These are phyloP conservation scores for Prinsepia uniflora DNA, from an alignment of 306 rosid genomes.

Conservation along the genomic window DNA sequence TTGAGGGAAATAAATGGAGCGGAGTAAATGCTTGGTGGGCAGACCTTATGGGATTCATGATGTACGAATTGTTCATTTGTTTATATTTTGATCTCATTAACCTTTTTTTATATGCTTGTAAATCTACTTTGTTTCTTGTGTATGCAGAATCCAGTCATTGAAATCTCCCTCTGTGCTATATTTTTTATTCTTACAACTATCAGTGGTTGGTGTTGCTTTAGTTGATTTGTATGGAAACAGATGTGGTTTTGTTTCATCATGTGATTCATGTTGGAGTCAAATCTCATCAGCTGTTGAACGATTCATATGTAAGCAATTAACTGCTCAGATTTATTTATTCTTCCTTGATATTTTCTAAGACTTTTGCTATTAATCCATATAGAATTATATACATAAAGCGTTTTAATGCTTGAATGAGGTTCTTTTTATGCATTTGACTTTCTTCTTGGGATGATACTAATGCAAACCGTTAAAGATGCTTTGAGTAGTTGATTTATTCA, in stretches of 20 bases:
- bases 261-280: conserved; percentile 61
- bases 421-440: background rate
- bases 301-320: conserved; percentile 63
- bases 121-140: conserved; percentile 29
- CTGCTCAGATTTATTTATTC: conserved; percentile 19
- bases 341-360: background rate
- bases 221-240: conserved; percentile 66
- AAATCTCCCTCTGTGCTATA: conserved; percentile 64
- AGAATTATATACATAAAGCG: background rate
- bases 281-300: conserved; percentile 52
- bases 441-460: background rate
- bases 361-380: background rate
- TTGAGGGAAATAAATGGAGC: conserved; percentile 52
- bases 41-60: conserved; percentile 77
- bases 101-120: conserved; percentile 1
- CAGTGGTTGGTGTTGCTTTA: conserved; percentile 55
- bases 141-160: conserved; percentile 80
- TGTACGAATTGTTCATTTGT: conserved; percentile 44
- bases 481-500: background rate
- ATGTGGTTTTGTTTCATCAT: conserved; percentile 45
- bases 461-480: background rate
- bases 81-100: conserved; percentile 8
- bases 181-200: conserved; percentile 68
- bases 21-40: conserved; percentile 69
- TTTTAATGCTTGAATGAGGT: background rate